phyloP scores from a whole-genome alignment of 306 rosid species.

The Carpinus viminea region DNA sequence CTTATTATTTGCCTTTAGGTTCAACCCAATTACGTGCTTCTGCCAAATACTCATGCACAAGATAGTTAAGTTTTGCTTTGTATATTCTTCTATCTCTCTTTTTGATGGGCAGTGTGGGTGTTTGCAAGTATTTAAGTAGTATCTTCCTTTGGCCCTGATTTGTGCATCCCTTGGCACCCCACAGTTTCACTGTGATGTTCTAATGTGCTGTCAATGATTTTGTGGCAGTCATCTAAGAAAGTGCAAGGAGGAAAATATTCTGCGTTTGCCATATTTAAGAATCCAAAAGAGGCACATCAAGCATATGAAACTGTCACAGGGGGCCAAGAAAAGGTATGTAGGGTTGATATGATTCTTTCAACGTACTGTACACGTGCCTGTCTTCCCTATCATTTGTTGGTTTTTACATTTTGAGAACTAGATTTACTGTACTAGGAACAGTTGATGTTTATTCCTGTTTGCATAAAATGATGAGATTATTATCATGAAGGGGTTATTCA shows the following conservation, averaged over 20 bases:
- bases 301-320: conserved; percentile 63
- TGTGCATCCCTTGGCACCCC: too few species aligned
- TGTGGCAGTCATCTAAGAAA: conserved; percentile 53
- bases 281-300: conserved; percentile 50
- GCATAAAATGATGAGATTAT: neutral
- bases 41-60: neutral
- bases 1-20: neutral
- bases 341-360: neutral
- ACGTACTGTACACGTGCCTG: neutral
- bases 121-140: neutral
- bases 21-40: neutral
- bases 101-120: neutral
- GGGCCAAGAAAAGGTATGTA: conserved; percentile 48
- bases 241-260: conserved; percentile 47
- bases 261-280: conserved; percentile 60
- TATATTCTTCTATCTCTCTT: neutral
- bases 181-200: neutral
- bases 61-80: neutral
- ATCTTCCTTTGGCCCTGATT: too few species aligned
- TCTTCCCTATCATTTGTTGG: neutral
- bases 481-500: neutral
- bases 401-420: neutral
- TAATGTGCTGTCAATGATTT: conserved; percentile 15
- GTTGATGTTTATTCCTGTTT: neutral
- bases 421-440: neutral